Conservation (phyloP, 2,329 filamentous ascomycete genomes). For the Sclerotinia nivalis region DNA sequence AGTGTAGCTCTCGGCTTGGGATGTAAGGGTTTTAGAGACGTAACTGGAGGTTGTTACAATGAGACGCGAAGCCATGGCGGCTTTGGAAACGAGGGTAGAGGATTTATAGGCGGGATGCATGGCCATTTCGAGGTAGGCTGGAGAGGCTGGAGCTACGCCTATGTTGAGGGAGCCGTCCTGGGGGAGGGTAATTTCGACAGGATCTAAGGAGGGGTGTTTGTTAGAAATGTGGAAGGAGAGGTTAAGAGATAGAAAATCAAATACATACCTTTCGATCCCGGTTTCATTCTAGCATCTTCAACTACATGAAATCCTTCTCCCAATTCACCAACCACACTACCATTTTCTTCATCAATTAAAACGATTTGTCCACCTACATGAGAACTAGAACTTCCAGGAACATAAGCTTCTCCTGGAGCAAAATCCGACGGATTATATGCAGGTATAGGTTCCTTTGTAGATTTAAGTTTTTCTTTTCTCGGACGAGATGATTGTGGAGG, state of each 20-base stretch:
- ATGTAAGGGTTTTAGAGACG: conserved; percentile 74
- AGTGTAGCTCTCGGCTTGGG: conserved; percentile 77
- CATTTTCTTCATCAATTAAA: conserved; percentile 92
- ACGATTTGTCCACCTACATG: conserved; percentile 76
- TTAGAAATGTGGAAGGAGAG: conserved; percentile 23
- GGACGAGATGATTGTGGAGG: conserved; percentile 45
- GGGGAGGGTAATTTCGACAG: conserved; percentile 76
- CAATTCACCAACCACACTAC: conserved; percentile 90
- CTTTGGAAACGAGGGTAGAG: conserved; percentile 82
- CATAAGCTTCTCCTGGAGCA: conserved; percentile 77
- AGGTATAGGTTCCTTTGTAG: conserved; percentile 42
- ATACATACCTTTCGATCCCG: conserved; percentile 81
- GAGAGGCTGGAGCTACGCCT: conserved; percentile 65
- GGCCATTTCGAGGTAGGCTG: conserved; percentile 73
- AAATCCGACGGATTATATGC: conserved; percentile 82
- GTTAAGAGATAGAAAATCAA: background rate
- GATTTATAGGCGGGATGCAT: conserved; percentile 90
- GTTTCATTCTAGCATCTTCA: conserved; percentile 72
- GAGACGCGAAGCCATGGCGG: conserved; percentile 82
- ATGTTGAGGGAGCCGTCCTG: conserved; percentile 64
- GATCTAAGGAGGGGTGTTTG: conserved; percentile 53
- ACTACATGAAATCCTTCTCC: conserved; percentile 78
- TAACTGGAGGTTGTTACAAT: conserved; percentile 86
- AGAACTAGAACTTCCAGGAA: conserved; percentile 59
- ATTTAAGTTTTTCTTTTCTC: conserved; percentile 36